Percentiles rank a stretch among this genome's conserved stretches.
These are phyloP conservation scores for Cyathus striatus DNA, from an alignment of 768 basidiomycete species.

Conservation along the genomic window DNA sequence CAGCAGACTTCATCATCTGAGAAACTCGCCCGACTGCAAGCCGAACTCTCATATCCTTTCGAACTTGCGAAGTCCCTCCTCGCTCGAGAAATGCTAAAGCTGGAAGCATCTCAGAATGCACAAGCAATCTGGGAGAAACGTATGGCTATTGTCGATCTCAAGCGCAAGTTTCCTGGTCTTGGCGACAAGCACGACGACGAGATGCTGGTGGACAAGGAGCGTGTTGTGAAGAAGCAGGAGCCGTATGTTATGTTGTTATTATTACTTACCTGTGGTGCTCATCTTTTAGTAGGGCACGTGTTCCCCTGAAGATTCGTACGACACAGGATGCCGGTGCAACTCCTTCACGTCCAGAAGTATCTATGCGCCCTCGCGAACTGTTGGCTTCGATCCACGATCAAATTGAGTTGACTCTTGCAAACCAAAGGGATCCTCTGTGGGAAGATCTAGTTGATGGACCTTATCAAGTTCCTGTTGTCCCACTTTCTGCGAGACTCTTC, in stretches of 20 bases:
- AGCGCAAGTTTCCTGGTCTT: conserved; percentile 64
- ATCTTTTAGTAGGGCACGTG: too few species aligned
- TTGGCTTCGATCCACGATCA: conserved; percentile 50
- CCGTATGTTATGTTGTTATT: too few species aligned
- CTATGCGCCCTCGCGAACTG: conserved; percentile 64
- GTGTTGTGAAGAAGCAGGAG: conserved; percentile 55
- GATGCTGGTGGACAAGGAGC: conserved; percentile 66
- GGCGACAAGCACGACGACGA: conserved; percentile 68
- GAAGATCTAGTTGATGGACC: conserved; percentile 83
- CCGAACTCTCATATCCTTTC: conserved; percentile 67
- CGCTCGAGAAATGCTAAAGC: conserved; percentile 72
- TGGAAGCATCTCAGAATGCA: conserved; percentile 50
- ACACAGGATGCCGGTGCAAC: conserved; percentile 37
- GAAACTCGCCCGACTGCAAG: conserved; percentile 76
- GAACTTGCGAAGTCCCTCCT: conserved; percentile 69
- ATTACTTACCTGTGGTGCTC: not conserved
- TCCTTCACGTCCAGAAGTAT: conserved; percentile 39
- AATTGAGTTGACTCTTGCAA: conserved; percentile 56
- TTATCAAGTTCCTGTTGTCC: conserved; percentile 58
- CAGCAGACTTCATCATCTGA: conserved; percentile 88
- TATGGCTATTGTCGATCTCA: conserved; percentile 69
- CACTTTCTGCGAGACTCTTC: conserved; percentile 63
- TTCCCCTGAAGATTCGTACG: conserved; percentile 49
- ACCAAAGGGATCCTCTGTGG: conserved; percentile 76
- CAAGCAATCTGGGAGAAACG: conserved; percentile 77